These are phyloP conservation scores for Alternaria gansuensis DNA, from an alignment of 2,329 filamentous ascomycete genomes.

Conservation along the genomic window DNA sequence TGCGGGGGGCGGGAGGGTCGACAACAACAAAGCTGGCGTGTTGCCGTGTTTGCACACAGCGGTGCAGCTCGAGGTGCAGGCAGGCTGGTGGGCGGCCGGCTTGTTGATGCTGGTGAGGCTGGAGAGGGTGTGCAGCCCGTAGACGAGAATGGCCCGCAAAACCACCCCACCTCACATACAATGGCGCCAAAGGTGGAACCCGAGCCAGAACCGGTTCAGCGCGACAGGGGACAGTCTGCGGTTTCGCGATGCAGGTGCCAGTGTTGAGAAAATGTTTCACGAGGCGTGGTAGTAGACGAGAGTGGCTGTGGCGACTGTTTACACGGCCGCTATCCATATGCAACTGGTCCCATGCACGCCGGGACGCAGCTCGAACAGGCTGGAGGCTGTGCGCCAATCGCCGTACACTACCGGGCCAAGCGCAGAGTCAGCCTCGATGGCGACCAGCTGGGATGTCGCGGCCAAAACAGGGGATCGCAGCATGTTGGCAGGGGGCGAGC, in stretches of 20 bases:
- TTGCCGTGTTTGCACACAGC: conserved; percentile 38
- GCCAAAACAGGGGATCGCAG: conserved; percentile 32
- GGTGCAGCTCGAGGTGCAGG: conserved; percentile 31
- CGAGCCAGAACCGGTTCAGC: conserved; percentile 25
- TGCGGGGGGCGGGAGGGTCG: conserved; percentile 30
- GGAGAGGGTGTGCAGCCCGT: conserved; percentile 20
- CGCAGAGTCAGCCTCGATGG: conserved; percentile 41
- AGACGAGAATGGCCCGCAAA: conserved; percentile 16
- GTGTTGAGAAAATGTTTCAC: conserved; percentile 41
- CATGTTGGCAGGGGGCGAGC: conserved; percentile 18
- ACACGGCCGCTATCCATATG: conserved; percentile 36
- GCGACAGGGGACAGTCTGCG: conserved; percentile 20
- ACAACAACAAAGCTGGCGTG: conserved; percentile 43
- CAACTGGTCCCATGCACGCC: conserved; percentile 31
- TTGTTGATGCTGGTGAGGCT: conserved; percentile 24
- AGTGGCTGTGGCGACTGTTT: conserved; percentile 46
- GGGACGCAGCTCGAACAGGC: conserved; percentile 25
- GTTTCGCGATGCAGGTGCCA: conserved; percentile 16
- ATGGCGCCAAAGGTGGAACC: conserved; percentile 16
- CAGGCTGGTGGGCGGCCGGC: conserved; percentile 10
- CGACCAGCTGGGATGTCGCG: conserved; percentile 28
- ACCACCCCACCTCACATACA: conserved; percentile 38
- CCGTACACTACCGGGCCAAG: conserved; percentile 42
- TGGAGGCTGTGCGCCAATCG: conserved; percentile 40
- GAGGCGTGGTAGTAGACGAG: conserved; percentile 26